Conservation (phyloP, 208 protist genomes). For the Vickermania spadyakhi region DNA sequence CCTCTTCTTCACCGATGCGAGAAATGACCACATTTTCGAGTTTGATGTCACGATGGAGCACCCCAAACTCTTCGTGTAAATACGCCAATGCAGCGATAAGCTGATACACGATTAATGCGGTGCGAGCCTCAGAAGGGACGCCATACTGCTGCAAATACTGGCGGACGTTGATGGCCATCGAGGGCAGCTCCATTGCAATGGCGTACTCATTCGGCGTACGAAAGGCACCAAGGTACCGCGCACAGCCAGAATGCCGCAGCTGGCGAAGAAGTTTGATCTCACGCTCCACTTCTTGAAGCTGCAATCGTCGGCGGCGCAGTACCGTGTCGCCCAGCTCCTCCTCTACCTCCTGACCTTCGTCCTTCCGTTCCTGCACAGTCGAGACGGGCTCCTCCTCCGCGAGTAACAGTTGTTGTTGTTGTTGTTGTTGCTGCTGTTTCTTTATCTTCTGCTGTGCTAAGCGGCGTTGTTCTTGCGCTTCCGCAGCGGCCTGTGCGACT, state of each 20-base stretch:
- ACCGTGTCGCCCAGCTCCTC: not conserved
- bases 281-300: constrained; percentile 60
- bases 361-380: too few relatives aligned
- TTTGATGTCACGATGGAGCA: constrained; percentile 83
- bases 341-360: constrained; percentile 6
- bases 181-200: constrained; percentile 71
- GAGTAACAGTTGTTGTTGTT: too few relatives aligned
- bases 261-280: constrained; percentile 61
- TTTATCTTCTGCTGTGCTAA: too few relatives aligned
- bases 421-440: too few relatives aligned
- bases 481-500: not conserved
- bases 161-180: constrained; percentile 46
- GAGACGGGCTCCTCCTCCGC: too few relatives aligned
- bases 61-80: constrained; percentile 47
- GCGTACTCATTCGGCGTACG: constrained; percentile 65
- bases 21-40: constrained; percentile 73
- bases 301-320: not conserved
- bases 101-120: constrained; percentile 60
- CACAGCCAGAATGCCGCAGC: constrained; percentile 61
- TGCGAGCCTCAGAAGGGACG: constrained; percentile 37
- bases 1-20: not conserved
- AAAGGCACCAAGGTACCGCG: constrained; percentile 59
- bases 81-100: constrained; percentile 64
- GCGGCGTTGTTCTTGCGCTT: not conserved
- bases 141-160: constrained; percentile 56